A percentile compares a stretch with the other conserved stretches of the same genome.
Conservation (phyloP, 345 rosid genomes). For the Microthlaspi erraticum region DNA sequence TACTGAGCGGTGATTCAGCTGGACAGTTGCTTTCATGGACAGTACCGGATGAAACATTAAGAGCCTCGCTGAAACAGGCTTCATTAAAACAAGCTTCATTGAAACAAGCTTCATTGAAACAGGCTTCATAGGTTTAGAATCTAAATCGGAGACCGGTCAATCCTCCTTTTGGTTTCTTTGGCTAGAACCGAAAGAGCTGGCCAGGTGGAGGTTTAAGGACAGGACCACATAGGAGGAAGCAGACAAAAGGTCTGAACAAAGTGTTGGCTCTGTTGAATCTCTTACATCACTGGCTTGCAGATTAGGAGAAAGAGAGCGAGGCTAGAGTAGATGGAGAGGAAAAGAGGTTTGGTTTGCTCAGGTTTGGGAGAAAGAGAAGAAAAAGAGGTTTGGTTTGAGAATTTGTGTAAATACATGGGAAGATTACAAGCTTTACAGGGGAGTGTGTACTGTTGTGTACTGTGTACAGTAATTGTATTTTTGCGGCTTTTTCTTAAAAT, state of each 20-base stretch:
- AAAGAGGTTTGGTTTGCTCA: slow-evolving; percentile 16
- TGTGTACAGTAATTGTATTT: slow-evolving; percentile 44
- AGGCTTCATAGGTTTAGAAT: slow-evolving; percentile 35
- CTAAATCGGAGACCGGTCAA: slow-evolving; percentile 32
- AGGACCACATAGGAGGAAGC: slow-evolving; percentile 40
- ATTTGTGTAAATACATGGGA: slow-evolving; percentile 44
- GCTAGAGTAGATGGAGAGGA: too few relatives aligned
- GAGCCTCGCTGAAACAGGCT: slow-evolving; percentile 63
- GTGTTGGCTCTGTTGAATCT: slow-evolving; percentile 31
- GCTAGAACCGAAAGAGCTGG: slow-evolving; percentile 41
- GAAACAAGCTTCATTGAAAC: slow-evolving; percentile 41
- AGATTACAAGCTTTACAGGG: slow-evolving; percentile 43
- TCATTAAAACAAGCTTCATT: slow-evolving; percentile 27
- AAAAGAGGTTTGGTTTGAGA: slow-evolving; percentile 44
- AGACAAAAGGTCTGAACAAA: slow-evolving; percentile 33
- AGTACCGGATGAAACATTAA: slow-evolving; percentile 78
- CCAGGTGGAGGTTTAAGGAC: slow-evolving; percentile 32
- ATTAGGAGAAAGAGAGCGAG: slow-evolving; percentile 26
- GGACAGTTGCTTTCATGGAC: slow-evolving; percentile 97
- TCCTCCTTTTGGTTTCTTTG: slow-evolving; percentile 40
- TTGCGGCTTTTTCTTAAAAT: slow-evolving; percentile 24
- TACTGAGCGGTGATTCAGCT: slow-evolving; percentile 86
- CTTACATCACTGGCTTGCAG: slow-evolving; percentile 35
- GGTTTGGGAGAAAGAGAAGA: slow-evolving; percentile 27
- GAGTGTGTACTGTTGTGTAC: slow-evolving; percentile 39